Conservation (phyloP, 2,329 filamentous ascomycete genomes). For the Albifimbria verrucaria region DNA sequence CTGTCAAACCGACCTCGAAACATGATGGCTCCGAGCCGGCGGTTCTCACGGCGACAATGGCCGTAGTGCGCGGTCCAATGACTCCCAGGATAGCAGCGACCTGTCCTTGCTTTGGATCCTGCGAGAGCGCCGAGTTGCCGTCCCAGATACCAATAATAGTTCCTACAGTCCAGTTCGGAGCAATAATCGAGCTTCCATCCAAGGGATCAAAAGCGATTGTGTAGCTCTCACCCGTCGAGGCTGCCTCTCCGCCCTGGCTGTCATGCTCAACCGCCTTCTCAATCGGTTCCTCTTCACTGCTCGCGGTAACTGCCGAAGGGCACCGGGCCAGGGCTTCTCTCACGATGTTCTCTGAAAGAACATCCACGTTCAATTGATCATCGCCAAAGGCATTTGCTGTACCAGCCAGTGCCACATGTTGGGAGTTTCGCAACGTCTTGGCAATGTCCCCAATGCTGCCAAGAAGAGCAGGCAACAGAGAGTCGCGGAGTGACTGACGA, state of each 20-base stretch:
- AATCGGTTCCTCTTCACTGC: slow-evolving; percentile 59
- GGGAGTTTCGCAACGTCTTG: slow-evolving; percentile 37
- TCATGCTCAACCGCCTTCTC: slow-evolving; percentile 33
- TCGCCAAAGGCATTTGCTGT: slow-evolving; percentile 57
- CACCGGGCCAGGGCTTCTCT: slow-evolving; percentile 41
- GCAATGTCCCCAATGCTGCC: slow-evolving; percentile 42
- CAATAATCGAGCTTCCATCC: slow-evolving; percentile 60
- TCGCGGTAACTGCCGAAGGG: slow-evolving; percentile 45
- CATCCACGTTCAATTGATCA: slow-evolving; percentile 57
- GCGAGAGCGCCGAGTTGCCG: slow-evolving; percentile 40
- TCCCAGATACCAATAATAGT: slow-evolving; percentile 61
- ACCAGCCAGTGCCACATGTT: slow-evolving; percentile 44
- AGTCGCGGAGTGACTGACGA: slow-evolving; percentile 33
- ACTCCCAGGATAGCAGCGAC: slow-evolving; percentile 50
- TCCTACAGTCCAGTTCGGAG: slow-evolving; percentile 55
- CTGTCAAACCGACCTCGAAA: slow-evolving; percentile 48
- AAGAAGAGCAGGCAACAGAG: slow-evolving; percentile 48
- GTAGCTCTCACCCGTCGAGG: slow-evolving; percentile 40
- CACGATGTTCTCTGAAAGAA: slow-evolving; percentile 46
- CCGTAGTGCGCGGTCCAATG: slow-evolving; percentile 53
- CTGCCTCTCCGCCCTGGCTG: neutral
- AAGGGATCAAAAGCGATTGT: slow-evolving; percentile 61
- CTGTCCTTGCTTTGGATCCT: slow-evolving; percentile 36
- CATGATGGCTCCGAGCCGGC: slow-evolving; percentile 37
- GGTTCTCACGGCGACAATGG: slow-evolving; percentile 50